Percentiles rank a stretch among this genome's conserved stretches.
These are phyloP conservation scores for Penicillium verrucosum DNA, from an alignment of 2,329 filamentous ascomycete species.

Conservation along the genomic window DNA sequence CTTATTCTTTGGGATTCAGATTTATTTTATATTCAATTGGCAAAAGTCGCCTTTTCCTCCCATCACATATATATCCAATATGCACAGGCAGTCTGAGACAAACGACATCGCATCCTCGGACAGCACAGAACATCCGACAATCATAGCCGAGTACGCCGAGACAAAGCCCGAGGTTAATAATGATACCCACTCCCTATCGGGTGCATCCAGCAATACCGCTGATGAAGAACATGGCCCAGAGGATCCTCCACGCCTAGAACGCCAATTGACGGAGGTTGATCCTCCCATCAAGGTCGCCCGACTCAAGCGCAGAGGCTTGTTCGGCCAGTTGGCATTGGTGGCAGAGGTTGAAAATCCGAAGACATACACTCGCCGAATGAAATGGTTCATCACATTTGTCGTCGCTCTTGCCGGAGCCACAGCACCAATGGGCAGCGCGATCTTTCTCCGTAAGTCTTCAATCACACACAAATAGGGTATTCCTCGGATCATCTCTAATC, in stretches of 20 bases:
- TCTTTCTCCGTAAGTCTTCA: slow-evolving; percentile 68
- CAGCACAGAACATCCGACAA: slow-evolving; percentile 4
- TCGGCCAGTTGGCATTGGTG: slow-evolving; percentile 67
- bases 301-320: slow-evolving; percentile 64
- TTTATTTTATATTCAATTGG: not conserved
- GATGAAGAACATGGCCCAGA: slow-evolving; percentile 23
- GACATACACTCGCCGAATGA: slow-evolving; percentile 68
- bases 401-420: slow-evolving; percentile 73
- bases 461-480: not conserved
- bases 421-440: slow-evolving; percentile 78
- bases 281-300: slow-evolving; percentile 50
- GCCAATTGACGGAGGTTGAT: slow-evolving; percentile 26
- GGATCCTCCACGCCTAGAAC: slow-evolving; percentile 10
- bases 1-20: not conserved
- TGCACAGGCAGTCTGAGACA: slow-evolving; percentile 3
- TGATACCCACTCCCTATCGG: slow-evolving; percentile 19
- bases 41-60: not conserved
- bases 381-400: slow-evolving; percentile 80
- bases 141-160: not conserved
- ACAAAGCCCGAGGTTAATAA: slow-evolving; percentile 10
- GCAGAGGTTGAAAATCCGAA: slow-evolving; percentile 76
- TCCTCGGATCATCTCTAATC: not conserved
- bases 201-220: slow-evolving; percentile 13
- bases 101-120: not conserved
- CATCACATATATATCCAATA: not conserved